Percentiles rank a stretch among this genome's conserved stretches.
Evolutionary conservation across 768 basidiomycete species (phyloP).

Genomic region (Boletus speciosus): DNA sequence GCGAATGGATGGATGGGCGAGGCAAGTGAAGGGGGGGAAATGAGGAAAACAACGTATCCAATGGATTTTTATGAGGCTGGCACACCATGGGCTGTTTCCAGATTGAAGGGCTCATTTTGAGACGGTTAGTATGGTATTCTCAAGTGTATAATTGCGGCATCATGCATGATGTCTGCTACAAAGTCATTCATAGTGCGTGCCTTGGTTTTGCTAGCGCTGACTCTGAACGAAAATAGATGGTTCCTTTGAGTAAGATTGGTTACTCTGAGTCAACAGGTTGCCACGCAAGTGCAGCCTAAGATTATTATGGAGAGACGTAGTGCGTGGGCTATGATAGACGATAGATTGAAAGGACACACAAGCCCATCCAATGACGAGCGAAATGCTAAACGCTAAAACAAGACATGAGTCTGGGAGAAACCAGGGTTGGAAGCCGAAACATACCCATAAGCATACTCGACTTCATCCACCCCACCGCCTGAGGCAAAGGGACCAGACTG

Average conservation of each 20-base stretch:
- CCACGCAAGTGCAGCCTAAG: not conserved
- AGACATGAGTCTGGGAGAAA: conserved; percentile 7
- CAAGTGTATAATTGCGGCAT: not conserved
- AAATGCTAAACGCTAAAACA: conserved; percentile 21
- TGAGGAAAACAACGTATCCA: conserved; percentile 53
- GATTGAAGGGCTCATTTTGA: conserved; percentile 50
- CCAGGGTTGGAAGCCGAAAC: conserved; percentile 23
- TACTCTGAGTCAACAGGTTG: not conserved
- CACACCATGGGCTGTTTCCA: conserved; percentile 70
- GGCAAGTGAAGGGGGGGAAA: conserved; percentile 15
- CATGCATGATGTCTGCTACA: not conserved
- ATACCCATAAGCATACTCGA: conserved; percentile 84
- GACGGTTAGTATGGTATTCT: not conserved
- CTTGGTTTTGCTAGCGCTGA: not conserved
- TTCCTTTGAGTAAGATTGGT: too few relatives aligned
- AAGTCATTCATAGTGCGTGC: not conserved
- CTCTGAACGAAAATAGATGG: not conserved
- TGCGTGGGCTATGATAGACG: not conserved
- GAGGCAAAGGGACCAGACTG: conserved; percentile 69
- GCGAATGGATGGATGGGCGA: conserved; percentile 66
- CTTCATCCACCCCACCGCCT: conserved; percentile 84
- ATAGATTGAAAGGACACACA: not conserved
- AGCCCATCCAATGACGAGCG: not conserved
- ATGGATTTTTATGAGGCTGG: conserved; percentile 96
- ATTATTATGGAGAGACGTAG: not conserved